Conservation (phyloP, 2,329 filamentous ascomycete species). For the Fusarium tupiense region DNA sequence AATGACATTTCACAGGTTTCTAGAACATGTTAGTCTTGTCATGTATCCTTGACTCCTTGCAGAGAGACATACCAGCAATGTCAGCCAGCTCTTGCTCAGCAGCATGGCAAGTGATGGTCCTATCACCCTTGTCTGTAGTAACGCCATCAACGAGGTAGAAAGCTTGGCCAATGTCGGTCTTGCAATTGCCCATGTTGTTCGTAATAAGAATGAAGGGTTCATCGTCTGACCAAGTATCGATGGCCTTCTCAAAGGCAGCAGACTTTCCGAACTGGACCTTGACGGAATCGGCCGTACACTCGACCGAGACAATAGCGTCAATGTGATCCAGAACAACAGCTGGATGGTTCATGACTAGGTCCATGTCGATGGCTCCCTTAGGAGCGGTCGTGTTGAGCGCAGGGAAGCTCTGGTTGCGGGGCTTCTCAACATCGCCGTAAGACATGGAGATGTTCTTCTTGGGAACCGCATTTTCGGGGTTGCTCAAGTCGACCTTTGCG, state of each 20-base stretch:
- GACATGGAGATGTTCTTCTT: slow-evolving; percentile 16
- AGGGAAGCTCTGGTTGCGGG: background rate
- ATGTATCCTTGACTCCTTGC: accelerated
- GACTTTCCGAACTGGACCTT: slow-evolving; percentile 5
- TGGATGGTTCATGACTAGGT: slow-evolving; percentile 15
- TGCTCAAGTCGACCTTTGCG: background rate
- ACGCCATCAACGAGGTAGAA: slow-evolving; percentile 7
- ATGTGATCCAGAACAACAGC: slow-evolving; percentile 15
- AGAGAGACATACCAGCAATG: background rate
- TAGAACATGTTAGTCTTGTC: background rate
- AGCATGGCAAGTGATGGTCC: slow-evolving; percentile 7
- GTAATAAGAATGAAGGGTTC: slow-evolving; percentile 6
- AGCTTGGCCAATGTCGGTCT: background rate
- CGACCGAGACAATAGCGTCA: background rate
- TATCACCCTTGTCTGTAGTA: background rate
- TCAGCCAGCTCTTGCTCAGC: background rate
- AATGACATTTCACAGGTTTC: slow-evolving; percentile 21
- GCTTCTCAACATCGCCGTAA: slow-evolving; percentile 2
- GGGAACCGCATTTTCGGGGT: slow-evolving; percentile 7
- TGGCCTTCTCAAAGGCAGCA: background rate
- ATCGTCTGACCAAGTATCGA: background rate
- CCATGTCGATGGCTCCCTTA: background rate
- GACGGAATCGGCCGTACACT: background rate
- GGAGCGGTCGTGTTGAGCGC: background rate
- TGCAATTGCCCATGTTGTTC: slow-evolving; percentile 8